These are phyloP conservation scores for Aspergillus nidulans DNA, from an alignment of 495 filamentous ascomycete species.

Conservation along the genomic window DNA sequence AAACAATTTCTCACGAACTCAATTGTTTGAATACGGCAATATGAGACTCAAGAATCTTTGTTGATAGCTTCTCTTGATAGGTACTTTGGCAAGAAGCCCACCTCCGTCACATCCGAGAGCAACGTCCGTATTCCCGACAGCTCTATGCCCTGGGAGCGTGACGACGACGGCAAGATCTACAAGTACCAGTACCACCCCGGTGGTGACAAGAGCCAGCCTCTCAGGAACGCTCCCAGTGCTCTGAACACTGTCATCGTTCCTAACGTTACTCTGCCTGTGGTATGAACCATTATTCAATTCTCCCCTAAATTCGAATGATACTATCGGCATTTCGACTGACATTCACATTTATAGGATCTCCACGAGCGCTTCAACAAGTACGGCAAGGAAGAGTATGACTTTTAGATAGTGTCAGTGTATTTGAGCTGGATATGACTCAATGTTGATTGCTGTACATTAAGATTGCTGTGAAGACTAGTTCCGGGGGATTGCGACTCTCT, in stretches of 20 bases:
- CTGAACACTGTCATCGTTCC: constrained; percentile 91
- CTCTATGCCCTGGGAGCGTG: constrained; percentile 86
- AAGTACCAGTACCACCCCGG: constrained; percentile 95
- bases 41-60: neutral
- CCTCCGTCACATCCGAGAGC: constrained; percentile 75
- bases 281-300: constrained; percentile 35
- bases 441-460: constrained; percentile 72
- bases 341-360: constrained; percentile 53
- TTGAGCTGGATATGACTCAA: constrained; percentile 32
- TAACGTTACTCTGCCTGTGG: constrained; percentile 88
- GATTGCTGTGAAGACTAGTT: constrained; percentile 25
- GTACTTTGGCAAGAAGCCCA: constrained; percentile 75
- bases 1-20: neutral
- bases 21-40: constrained; percentile 2
- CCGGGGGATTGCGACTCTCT: constrained; percentile 19
- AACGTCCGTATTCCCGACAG: constrained; percentile 65
- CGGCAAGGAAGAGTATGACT: constrained; percentile 77
- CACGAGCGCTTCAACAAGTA: constrained; percentile 99
- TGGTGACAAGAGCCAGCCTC: constrained; percentile 68
- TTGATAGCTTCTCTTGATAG: constrained; percentile 18
- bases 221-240: constrained; percentile 88
- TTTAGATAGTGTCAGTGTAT: constrained; percentile 25
- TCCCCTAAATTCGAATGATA: neutral
- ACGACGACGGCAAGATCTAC: constrained; percentile 51
- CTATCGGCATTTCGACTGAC: constrained; percentile 16